Conservation (phyloP, 352 stramenopile genomes). For the Globisporangium splendens region DNA sequence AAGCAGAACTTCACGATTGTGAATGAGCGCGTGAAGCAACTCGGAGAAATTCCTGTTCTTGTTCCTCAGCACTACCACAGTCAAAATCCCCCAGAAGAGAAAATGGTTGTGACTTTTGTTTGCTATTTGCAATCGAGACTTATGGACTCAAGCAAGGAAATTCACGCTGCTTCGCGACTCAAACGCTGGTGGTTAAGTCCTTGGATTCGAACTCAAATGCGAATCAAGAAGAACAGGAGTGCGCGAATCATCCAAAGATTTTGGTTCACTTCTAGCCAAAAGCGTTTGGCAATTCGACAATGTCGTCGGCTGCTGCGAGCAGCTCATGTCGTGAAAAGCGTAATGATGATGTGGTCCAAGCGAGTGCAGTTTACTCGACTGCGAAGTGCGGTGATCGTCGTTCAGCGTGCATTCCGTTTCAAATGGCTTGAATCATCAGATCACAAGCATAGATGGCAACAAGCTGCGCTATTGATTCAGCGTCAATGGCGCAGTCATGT, state of each 20-base stretch:
- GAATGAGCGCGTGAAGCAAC: constrained; percentile 85
- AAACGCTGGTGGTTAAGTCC: constrained; percentile 82
- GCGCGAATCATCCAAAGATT: constrained; percentile 69
- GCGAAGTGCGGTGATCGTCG: constrained; percentile 22
- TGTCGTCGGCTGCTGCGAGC: constrained; percentile 62
- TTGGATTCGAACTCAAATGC: constrained; percentile 43
- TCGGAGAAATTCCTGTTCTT: constrained; percentile 91
- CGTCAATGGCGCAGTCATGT: constrained; percentile 29
- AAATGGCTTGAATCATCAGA: constrained; percentile 15
- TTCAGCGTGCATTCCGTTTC: constrained; percentile 35
- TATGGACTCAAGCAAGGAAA: constrained; percentile 92
- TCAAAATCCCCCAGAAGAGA: constrained; percentile 89
- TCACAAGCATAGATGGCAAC: constrained; percentile 12
- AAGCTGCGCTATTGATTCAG: constrained; percentile 27
- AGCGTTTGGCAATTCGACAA: constrained; percentile 65
- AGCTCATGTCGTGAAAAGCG: constrained; percentile 45
- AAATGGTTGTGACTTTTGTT: constrained; percentile 93
- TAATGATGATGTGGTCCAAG: constrained; percentile 23
- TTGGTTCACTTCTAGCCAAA: constrained; percentile 79
- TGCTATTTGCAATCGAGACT: constrained; percentile 93
- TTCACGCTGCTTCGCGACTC: constrained; percentile 84
- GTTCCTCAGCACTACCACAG: constrained; percentile 87
- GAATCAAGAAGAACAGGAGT: constrained; percentile 52
- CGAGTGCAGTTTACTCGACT: constrained; percentile 27
- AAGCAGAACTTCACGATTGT: constrained; percentile 84